Evolutionary conservation across 768 basidiomycete species (phyloP).

Genomic region (Rhodotorula taiwanensis): DNA sequence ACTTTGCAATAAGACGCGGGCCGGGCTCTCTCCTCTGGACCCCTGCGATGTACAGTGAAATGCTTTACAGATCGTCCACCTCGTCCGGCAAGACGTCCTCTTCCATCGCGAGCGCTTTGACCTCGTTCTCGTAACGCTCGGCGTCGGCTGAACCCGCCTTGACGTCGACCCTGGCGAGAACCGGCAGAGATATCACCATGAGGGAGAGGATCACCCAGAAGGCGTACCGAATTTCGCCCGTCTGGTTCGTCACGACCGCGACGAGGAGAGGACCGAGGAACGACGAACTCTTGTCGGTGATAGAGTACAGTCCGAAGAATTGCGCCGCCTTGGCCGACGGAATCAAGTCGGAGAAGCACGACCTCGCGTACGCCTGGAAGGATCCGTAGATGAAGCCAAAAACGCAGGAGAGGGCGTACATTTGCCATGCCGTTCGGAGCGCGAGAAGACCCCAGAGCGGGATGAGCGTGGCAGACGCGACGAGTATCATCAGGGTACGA

Average conservation of each 20-base stretch:
- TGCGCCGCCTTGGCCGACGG: conserved; percentile 82
- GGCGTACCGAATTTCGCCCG: conserved; percentile 69
- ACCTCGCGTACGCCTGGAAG: conserved; percentile 82
- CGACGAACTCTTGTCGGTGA: conserved; percentile 56
- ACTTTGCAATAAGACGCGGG: not conserved
- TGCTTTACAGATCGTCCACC: conserved; percentile 8
- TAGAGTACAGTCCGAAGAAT: conserved; percentile 77
- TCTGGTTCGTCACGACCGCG: conserved; percentile 75
- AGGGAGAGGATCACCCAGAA: conserved; percentile 61
- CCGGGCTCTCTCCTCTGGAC: too few species aligned
- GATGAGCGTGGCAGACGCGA: conserved; percentile 67
- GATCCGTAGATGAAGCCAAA: conserved; percentile 80
- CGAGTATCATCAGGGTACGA: conserved; percentile 59
- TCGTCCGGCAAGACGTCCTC: not conserved
- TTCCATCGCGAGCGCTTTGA: not conserved
- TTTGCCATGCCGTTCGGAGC: conserved; percentile 69
- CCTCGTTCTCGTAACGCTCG: conserved; percentile 36
- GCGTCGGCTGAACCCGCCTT: conserved; percentile 59
- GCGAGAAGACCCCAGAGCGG: conserved; percentile 57
- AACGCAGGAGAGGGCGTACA: conserved; percentile 73
- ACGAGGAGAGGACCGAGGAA: conserved; percentile 88
- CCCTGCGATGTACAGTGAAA: too few species aligned
- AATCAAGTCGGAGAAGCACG: conserved; percentile 77
- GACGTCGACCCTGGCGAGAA: conserved; percentile 60
- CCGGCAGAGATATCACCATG: conserved; percentile 67